phyloP scores from a whole-genome alignment of 768 basidiomycete species.

The Hericium alpestre region DNA sequence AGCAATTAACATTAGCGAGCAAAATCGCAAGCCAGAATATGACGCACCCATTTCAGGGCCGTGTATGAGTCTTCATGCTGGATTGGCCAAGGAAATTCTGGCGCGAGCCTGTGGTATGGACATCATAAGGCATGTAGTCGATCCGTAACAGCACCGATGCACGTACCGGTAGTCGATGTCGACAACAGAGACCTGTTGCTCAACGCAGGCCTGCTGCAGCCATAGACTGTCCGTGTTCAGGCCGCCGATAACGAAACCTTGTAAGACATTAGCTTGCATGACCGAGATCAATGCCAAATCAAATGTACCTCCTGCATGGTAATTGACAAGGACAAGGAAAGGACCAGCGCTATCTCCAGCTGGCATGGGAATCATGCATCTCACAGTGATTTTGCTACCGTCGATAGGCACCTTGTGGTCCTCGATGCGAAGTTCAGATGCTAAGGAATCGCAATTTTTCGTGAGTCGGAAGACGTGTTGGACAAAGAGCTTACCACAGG shows the following conservation, averaged over 20 bases:
- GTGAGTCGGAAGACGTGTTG: too few relatives aligned
- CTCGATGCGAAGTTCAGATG: not conserved
- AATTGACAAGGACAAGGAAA: not conserved
- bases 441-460: too few relatives aligned
- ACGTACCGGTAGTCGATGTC: not conserved
- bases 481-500: too few relatives aligned
- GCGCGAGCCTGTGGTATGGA: too few relatives aligned
- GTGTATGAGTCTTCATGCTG: not conserved
- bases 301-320: not conserved
- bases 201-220: not conserved
- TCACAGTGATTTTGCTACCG: not conserved
- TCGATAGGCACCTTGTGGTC: not conserved
- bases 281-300: not conserved
- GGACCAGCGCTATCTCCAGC: too few relatives aligned
- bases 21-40: not conserved
- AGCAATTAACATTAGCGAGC: not conserved
- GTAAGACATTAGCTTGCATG: too few relatives aligned
- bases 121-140: not conserved
- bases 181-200: not conserved
- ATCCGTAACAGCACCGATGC: too few relatives aligned
- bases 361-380: not conserved
- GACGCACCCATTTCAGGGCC: slow-evolving; percentile 1
- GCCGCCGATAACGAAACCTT: not conserved
- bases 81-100: not conserved
- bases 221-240: not conserved